Percentiles rank a stretch among this genome's conserved stretches.
These are phyloP conservation scores for Amanita polypyramis DNA, from an alignment of 768 basidiomycete genomes.

Conservation along the genomic window DNA sequence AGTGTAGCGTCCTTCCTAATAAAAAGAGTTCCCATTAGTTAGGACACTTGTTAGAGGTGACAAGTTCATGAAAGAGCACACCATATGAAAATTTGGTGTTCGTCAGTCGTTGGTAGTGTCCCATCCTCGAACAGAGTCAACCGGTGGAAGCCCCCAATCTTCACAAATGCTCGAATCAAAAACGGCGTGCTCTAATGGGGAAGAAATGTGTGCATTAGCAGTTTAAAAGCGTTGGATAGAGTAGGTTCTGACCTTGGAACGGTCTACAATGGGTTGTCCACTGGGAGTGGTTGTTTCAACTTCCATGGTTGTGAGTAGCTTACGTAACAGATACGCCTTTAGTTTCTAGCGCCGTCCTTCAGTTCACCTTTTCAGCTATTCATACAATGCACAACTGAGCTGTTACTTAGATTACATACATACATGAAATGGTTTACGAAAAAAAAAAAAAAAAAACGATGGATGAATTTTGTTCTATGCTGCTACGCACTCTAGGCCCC, in stretches of 20 bases:
- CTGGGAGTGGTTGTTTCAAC: constrained; percentile 32
- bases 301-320: constrained; percentile 15
- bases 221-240: neutral
- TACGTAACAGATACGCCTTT: neutral
- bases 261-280: constrained; percentile 36
- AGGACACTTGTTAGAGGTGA: neutral
- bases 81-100: constrained; percentile 80
- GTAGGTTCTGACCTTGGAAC: constrained; percentile 40
- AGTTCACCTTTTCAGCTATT: too few relatives aligned
- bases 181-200: constrained; percentile 54
- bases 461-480: too few relatives aligned
- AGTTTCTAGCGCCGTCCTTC: too few relatives aligned
- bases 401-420: neutral
- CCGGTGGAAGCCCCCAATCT: constrained; percentile 71
- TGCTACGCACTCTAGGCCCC: neutral
- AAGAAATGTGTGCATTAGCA: neutral
- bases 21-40: neutral
- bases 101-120: constrained; percentile 65
- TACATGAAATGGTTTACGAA: neutral
- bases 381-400: neutral
- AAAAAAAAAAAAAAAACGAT: too few relatives aligned
- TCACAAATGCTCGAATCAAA: constrained; percentile 73
- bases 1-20: constrained; percentile 76
- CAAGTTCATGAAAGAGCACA: constrained; percentile 19
- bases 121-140: constrained; percentile 70